phyloP scores from a whole-genome alignment of 2,329 filamentous ascomycete species.

The Meredithiella fracta region DNA sequence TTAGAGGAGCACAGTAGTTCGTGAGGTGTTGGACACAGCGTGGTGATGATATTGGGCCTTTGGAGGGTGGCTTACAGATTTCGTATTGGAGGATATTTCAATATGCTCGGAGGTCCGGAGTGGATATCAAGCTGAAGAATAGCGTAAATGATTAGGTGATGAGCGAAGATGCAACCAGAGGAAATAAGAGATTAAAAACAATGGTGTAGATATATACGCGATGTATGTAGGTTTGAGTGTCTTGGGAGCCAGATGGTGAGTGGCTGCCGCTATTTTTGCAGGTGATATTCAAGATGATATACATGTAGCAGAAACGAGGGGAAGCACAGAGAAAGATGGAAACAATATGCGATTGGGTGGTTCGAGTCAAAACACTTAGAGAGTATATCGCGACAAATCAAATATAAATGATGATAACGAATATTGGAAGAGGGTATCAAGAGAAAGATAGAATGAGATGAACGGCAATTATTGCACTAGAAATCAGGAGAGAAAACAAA shows the following conservation, averaged over 20 bases:
- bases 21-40: not conserved
- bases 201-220: not conserved
- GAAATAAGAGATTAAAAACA: too few species aligned
- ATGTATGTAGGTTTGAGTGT: not conserved
- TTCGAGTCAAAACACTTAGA: too few species aligned
- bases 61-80: not conserved
- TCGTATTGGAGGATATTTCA: not conserved
- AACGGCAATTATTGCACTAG: not conserved
- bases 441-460: not conserved
- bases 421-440: not conserved
- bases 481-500: not conserved
- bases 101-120: not conserved
- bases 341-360: too few species aligned
- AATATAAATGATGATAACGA: not conserved
- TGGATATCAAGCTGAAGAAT: not conserved
- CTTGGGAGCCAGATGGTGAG: not conserved
- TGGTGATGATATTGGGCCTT: not conserved
- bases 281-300: not conserved
- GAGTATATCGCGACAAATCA: not conserved
- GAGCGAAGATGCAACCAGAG: too few species aligned
- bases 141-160: too few species aligned
- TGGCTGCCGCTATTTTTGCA: not conserved
- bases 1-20: not conserved
- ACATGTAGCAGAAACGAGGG: not conserved
- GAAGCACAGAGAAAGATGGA: not conserved